phyloP scores from a whole-genome alignment of 1,139 yeast species.

The Blastobotrys elegans region DNA sequence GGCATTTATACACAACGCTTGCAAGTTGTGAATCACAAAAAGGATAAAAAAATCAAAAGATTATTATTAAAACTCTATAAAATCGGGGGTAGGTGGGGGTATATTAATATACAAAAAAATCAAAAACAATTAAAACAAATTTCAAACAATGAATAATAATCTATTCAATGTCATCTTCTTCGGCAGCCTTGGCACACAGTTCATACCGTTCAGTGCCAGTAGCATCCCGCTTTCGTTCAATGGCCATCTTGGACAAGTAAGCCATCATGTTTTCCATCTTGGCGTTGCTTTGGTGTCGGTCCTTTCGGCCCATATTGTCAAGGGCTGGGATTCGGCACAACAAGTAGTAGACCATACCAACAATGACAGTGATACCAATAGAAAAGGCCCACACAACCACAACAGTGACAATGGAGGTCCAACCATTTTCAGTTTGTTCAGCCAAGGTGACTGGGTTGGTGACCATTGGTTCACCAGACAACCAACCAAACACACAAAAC shows the following conservation, averaged over 20 bases:
- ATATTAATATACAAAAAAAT: constrained; percentile 11
- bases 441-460: constrained; percentile 30
- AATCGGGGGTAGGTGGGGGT: no score
- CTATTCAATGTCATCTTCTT: constrained; percentile 35
- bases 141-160: no score
- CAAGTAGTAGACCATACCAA: constrained; percentile 95
- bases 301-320: constrained; percentile 33
- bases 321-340: constrained; percentile 39
- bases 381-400: constrained; percentile 94
- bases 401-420: constrained; percentile 94
- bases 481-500: constrained; percentile 94
- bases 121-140: constrained; percentile 5
- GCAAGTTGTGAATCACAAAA: no score
- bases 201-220: constrained; percentile 32
- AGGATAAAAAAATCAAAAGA: background rate
- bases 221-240: constrained; percentile 35
- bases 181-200: constrained; percentile 32
- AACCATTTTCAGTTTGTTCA: constrained; percentile 56
- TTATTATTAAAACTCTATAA: constrained; percentile 5
- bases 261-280: constrained; percentile 36
- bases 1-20: no score
- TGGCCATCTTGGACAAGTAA: constrained; percentile 35
- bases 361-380: constrained; percentile 90
- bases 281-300: constrained; percentile 30
- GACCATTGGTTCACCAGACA: constrained; percentile 50